phyloP scores from a whole-genome alignment of 108 stramenopile species.

The Poteriospumella lacustris region DNA sequence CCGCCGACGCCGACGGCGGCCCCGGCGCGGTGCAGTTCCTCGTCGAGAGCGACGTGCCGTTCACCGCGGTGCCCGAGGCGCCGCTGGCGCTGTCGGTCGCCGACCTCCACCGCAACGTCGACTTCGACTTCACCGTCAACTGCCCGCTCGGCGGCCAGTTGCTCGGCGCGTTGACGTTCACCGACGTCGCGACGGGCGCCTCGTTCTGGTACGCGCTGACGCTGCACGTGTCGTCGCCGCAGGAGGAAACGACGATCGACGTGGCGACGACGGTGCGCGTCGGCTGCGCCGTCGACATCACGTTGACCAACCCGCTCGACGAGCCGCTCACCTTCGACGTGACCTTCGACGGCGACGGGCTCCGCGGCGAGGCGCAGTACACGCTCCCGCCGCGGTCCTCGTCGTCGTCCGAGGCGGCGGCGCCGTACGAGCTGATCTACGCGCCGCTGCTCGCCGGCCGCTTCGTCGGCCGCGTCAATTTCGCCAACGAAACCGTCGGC shows the following conservation, averaged over 20 bases:
- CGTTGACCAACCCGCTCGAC: conserved; percentile 51
- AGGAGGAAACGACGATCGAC: conserved; percentile 46
- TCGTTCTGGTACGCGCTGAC: conserved; percentile 54
- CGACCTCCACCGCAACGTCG: too few relatives aligned
- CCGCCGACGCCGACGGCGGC: too few relatives aligned
- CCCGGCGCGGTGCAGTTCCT: too few relatives aligned
- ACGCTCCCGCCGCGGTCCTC: conserved; percentile 37
- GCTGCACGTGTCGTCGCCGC: conserved; percentile 41
- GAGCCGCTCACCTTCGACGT: conserved; percentile 50
- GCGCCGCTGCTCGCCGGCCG: conserved; percentile 46
- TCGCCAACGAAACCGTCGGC: conserved; percentile 47
- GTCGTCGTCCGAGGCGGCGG: too few relatives aligned
- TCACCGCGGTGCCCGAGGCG: conserved; percentile 14
- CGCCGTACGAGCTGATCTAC: conserved; percentile 61
- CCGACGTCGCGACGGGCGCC: conserved; percentile 25
- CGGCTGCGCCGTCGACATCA: conserved; percentile 49
- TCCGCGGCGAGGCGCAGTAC: conserved; percentile 46
- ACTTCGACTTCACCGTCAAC: conserved; percentile 38
- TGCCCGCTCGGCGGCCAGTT: conserved; percentile 49
- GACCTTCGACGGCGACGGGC: conserved; percentile 44
- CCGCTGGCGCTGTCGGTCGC: too few relatives aligned
- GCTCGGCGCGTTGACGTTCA: conserved; percentile 55
- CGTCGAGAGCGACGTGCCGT: too few relatives aligned
- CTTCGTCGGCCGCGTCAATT: conserved; percentile 46
- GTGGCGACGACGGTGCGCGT: conserved; percentile 43